phyloP scores from a whole-genome alignment of 352 stramenopile genomes.

The Globisporangium alternatum region DNA sequence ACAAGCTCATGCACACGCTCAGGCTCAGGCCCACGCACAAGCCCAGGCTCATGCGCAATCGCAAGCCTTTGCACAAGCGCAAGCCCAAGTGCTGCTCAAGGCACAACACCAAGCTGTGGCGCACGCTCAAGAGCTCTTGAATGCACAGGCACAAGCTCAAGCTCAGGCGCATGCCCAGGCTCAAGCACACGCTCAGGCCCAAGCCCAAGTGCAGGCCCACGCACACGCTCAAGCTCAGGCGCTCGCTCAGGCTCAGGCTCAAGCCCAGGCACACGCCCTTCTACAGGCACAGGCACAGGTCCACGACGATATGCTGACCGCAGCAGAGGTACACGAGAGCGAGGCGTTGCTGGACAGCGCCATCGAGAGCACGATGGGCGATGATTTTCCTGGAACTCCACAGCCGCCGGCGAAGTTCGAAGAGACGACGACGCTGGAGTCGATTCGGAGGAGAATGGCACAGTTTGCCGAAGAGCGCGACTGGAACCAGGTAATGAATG shows the following conservation, averaged over 20 bases:
- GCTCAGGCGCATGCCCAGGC: conserved; percentile 29
- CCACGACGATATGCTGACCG: conserved; percentile 42
- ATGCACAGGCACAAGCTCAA: conserved; percentile 37
- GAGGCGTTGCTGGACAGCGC: conserved; percentile 46
- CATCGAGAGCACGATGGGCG: conserved; percentile 51
- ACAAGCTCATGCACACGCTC: not conserved
- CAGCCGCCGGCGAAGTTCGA: conserved; percentile 37
- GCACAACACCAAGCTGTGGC: conserved; percentile 30
- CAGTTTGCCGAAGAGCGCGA: conserved; percentile 59
- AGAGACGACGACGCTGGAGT: conserved; percentile 52
- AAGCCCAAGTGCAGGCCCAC: conserved; percentile 21
- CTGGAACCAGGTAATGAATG: conserved; percentile 46
- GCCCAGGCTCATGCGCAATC: conserved; percentile 7
- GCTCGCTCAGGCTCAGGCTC: conserved; percentile 36
- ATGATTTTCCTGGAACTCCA: conserved; percentile 19
- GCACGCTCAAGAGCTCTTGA: conserved; percentile 28
- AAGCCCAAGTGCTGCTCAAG: conserved; percentile 15
- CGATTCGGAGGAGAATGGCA: conserved; percentile 47
- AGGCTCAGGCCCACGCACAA: conserved; percentile 5
- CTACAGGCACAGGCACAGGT: conserved; percentile 17
- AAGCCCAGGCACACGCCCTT: conserved; percentile 24
- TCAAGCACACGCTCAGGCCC: conserved; percentile 26
- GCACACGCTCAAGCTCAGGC: conserved; percentile 21
- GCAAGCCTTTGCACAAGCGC: conserved; percentile 22
- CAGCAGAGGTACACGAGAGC: conserved; percentile 40